phyloP scores from a whole-genome alignment of 2,329 filamentous ascomycete genomes.

The Stromatinia cepivora region DNA sequence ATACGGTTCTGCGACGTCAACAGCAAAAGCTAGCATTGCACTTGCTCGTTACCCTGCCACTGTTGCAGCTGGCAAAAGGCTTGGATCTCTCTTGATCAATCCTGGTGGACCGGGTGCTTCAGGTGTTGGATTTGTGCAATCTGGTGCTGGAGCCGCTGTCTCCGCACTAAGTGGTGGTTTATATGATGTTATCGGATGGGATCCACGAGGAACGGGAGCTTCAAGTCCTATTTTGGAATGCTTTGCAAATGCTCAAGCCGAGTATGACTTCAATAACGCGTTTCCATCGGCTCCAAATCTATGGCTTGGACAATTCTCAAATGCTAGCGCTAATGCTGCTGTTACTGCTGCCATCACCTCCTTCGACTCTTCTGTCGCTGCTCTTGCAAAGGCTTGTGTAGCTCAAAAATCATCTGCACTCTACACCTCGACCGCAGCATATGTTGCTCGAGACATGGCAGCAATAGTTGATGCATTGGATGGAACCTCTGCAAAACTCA shows the following conservation, averaged over 20 bases:
- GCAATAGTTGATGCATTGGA: constrained; percentile 25
- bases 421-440: constrained; percentile 29
- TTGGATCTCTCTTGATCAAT: constrained; percentile 4
- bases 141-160: constrained; percentile 28
- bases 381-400: constrained; percentile 26
- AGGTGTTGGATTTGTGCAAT: constrained; percentile 22
- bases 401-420: constrained; percentile 26
- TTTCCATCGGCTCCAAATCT: constrained; percentile 27
- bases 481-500: constrained; percentile 37
- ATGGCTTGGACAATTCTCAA: constrained; percentile 26
- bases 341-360: constrained; percentile 9
- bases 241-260: constrained; percentile 25
- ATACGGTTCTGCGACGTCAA: constrained; percentile 6
- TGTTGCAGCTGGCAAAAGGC: not conserved
- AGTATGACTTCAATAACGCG: constrained; percentile 24
- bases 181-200: constrained; percentile 31
- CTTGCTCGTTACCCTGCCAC: constrained; percentile 9
- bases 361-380: constrained; percentile 24
- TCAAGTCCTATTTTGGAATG: constrained; percentile 27
- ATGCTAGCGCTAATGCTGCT: constrained; percentile 19
- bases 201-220: constrained; percentile 27
- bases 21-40: not conserved
- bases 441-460: constrained; percentile 30
- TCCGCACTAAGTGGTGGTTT: constrained; percentile 27
- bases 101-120: constrained; percentile 31